Percentiles rank a stretch among this genome's conserved stretches.
Evolutionary conservation across 1,139 yeast genomes (phyloP).

Genomic region (Candida sp.): DNA sequence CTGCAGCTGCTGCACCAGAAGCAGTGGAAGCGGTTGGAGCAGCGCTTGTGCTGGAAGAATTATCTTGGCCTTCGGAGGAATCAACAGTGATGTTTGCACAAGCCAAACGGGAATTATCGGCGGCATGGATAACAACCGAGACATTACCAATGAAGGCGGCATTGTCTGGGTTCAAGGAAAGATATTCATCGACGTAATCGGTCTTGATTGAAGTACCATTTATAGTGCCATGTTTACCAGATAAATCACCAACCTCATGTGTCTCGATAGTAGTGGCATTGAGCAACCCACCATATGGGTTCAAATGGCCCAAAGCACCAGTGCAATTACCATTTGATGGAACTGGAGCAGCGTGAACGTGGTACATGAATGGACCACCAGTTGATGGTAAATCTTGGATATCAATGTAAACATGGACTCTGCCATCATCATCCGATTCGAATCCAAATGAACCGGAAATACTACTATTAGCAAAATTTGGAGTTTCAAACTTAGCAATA

Average conservation of each 20-base stretch:
- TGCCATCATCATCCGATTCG: slow-evolving; percentile 27
- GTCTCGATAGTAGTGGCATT: slow-evolving; percentile 22
- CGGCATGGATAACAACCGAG: slow-evolving; percentile 36
- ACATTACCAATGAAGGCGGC: slow-evolving; percentile 34
- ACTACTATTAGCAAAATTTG: slow-evolving; percentile 3
- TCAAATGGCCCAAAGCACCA: slow-evolving; percentile 34
- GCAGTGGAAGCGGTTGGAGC: neutral
- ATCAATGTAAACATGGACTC: slow-evolving; percentile 29
- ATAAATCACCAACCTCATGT: slow-evolving; percentile 38
- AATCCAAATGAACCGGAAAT: slow-evolving; percentile 30
- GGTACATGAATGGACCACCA: slow-evolving; percentile 44
- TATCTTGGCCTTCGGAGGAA: neutral
- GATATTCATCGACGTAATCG: slow-evolving; percentile 30
- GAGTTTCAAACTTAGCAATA: slow-evolving; percentile 19
- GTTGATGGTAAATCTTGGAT: slow-evolving; percentile 28
- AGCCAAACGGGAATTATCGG: slow-evolving; percentile 30
- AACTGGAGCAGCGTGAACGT: slow-evolving; percentile 35
- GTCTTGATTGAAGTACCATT: slow-evolving; percentile 19
- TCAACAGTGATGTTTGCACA: slow-evolving; percentile 36
- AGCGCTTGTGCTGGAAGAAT: neutral
- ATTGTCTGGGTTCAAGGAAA: slow-evolving; percentile 34
- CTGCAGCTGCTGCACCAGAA: neutral
- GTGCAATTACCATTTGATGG: slow-evolving; percentile 40
- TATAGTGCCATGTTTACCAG: slow-evolving; percentile 39
- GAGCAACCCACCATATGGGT: slow-evolving; percentile 35